Base-by-base conservation (phyloP, 306 rosid species). In the Dryas octopetala region DNA sequence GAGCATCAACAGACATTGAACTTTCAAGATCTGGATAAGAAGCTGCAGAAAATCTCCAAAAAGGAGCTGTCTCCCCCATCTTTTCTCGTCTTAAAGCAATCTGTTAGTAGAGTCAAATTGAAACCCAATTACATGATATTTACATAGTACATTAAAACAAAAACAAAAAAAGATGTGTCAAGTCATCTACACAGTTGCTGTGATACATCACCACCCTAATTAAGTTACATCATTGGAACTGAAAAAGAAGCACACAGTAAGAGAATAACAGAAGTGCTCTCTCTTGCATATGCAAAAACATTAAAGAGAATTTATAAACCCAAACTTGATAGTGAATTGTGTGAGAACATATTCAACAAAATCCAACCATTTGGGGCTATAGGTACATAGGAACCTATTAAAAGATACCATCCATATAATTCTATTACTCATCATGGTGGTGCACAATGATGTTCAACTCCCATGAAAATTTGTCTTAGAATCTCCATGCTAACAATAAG, bases 21-120 rank as follows among this genome's bases (percentile, higher is more conserved):
- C 58, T 81, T 78, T 87, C 83, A 57, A 87, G 89, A 80, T 87
- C 91, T 9, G 91, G 91, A 82, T 87, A 87, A 65, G 89, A 87
- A 53, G 87, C 80, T 6, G 91, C 81, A 47, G 83, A 87, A 78
- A 85, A 85, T 66, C 87, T 78, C 91, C 91, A 87, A 81, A 87
- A 87, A n/a, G 91, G 89, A 85, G 89, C 91, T 11, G 86, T 75
- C 74, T 80, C 87, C 8, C 89, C 91, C 87, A 85, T 77, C 81
- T 83, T 80, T 81, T 87, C 89, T 74, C 91, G 75, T 71, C 91
- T 81, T 75, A 85, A 76, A 61, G 89, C 91, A 64, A 87, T 87
- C 91, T 87, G 76, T 62, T 69, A 23, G 58, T 38, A 54, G 6
- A 68, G 66, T 62, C 15, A 75, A 40, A 75, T 47, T 45, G 43